Percentiles rank a stretch among this genome's conserved stretches.
phyloP scores from a whole-genome alignment of 371 early-diverging fungal species.

The Syncephalastrum racemosum region DNA sequence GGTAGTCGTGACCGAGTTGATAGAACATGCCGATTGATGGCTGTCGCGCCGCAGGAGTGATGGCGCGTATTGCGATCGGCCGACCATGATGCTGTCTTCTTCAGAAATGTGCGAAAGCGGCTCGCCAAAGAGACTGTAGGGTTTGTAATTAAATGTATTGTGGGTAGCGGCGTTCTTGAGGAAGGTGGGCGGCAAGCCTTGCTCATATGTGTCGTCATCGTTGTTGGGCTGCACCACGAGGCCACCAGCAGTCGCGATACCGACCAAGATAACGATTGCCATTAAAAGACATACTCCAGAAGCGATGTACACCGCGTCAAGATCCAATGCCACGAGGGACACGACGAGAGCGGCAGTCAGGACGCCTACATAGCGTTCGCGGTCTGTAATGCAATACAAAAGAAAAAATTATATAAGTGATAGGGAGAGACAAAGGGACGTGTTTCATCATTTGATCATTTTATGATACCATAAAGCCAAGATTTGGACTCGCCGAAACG shows the following conservation, averaged over 20 bases:
- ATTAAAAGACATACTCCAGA: not conserved
- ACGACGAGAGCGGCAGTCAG: not conserved
- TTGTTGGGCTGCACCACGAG: conserved; percentile 12
- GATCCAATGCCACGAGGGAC: not conserved
- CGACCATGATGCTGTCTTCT: conserved; percentile 38
- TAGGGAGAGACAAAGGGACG: conserved; percentile 10
- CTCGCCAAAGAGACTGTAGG: conserved; percentile 49
- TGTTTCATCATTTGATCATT: conserved; percentile 1
- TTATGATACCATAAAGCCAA: conserved; percentile 32
- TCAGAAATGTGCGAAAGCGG: conserved; percentile 47
- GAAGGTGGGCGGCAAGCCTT: conserved; percentile 25
- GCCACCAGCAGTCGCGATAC: not conserved
- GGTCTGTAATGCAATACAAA: not conserved
- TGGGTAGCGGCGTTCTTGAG: conserved; percentile 29
- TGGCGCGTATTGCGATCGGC: conserved; percentile 14
- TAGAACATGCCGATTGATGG: conserved; percentile 6
- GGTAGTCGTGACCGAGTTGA: conserved; percentile 12
- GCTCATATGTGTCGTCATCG: conserved; percentile 20
- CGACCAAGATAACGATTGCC: not conserved
- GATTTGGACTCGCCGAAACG: conserved; percentile 32
- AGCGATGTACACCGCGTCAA: conserved; percentile 5
- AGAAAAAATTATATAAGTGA: not conserved
- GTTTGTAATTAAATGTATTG: conserved; percentile 26
- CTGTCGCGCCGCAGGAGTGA: conserved; percentile 13
- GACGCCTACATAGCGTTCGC: conserved; percentile 10